Conservation (phyloP, 225 moss, liverwort and hornwort genomes). For the Pseudoscleropodium purum region DNA sequence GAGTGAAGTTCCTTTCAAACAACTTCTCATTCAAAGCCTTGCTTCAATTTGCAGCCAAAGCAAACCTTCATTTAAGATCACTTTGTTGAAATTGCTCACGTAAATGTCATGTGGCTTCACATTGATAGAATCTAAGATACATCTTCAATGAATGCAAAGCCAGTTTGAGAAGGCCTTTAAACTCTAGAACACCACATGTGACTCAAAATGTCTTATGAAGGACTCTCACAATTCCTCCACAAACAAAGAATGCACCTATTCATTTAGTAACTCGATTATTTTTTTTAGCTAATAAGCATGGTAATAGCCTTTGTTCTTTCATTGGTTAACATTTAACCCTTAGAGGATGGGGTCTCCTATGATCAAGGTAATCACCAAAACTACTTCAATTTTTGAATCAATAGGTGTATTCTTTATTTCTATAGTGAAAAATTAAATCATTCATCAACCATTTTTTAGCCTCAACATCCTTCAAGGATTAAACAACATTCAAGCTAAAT, state of each 20-base stretch:
- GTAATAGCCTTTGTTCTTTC: neutral
- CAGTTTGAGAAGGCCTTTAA: too few relatives aligned
- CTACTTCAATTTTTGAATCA: too few relatives aligned
- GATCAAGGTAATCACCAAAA: too few relatives aligned
- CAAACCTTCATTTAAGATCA: neutral
- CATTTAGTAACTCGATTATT: neutral
- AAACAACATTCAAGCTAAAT: too few relatives aligned
- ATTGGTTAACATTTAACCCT: too few relatives aligned
- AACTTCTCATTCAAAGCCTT: neutral
- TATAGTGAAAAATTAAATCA: too few relatives aligned
- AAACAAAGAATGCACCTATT: neutral
- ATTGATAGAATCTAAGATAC: neutral
- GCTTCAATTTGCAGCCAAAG: neutral
- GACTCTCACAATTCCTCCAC: neutral
- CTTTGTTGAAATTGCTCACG: neutral
- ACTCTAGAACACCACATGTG: neutral
- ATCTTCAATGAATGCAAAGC: neutral
- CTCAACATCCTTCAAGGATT: too few relatives aligned
- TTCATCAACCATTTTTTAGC: too few relatives aligned
- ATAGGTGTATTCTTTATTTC: too few relatives aligned
- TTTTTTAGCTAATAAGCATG: accelerated
- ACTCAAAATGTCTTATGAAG: too few relatives aligned
- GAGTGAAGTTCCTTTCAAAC: neutral
- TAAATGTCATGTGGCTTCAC: neutral
- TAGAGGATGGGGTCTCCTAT: too few relatives aligned